Evolutionary conservation across 805 yeast species (phyloP).

Genomic region (Cyberlindnera xishuangbannaensis): DNA sequence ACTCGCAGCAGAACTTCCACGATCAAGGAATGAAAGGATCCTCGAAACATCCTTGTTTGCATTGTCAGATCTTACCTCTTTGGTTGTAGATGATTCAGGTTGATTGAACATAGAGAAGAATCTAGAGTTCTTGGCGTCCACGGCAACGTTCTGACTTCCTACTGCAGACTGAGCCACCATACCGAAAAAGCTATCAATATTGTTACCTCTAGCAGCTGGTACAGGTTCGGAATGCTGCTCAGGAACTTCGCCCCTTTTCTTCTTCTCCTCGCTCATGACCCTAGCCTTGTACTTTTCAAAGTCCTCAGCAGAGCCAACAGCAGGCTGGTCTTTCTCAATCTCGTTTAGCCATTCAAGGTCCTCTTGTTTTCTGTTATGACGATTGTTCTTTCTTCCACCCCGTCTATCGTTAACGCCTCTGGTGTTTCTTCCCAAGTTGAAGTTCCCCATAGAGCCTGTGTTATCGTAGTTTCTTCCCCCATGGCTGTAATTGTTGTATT

Average conservation of each 20-base stretch:
- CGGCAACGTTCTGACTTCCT: constrained; percentile 6
- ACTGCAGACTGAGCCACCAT: constrained; percentile 10
- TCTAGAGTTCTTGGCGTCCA: constrained; percentile 23
- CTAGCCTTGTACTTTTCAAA: constrained; percentile 36
- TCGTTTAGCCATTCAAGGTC: constrained; percentile 20
- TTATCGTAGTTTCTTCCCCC: constrained; percentile 11
- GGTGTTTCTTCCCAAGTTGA: constrained; percentile 17
- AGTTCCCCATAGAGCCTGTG: constrained; percentile 28
- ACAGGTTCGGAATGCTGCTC: not conserved
- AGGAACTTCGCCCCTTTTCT: constrained; percentile 26
- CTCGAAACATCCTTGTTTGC: constrained; percentile 21
- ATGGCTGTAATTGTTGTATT: constrained; percentile 9
- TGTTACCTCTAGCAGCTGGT: constrained; percentile 4
- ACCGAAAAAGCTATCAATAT: constrained; percentile 24
- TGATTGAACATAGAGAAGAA: constrained; percentile 23
- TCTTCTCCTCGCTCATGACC: constrained; percentile 32
- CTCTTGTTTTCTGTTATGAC: constrained; percentile 15
- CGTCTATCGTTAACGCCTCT: constrained; percentile 9
- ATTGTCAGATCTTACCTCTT: not conserved
- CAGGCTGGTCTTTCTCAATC: constrained; percentile 18
- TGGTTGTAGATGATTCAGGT: constrained; percentile 12
- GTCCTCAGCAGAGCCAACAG: constrained; percentile 26
- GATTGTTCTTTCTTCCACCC: constrained; percentile 13
- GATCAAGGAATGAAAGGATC: constrained; percentile 22
- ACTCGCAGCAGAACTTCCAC: constrained; percentile 10